Evolutionary conservation across 2,329 filamentous ascomycete species (phyloP).

Genomic region (Phyllosticta ampelicida): DNA sequence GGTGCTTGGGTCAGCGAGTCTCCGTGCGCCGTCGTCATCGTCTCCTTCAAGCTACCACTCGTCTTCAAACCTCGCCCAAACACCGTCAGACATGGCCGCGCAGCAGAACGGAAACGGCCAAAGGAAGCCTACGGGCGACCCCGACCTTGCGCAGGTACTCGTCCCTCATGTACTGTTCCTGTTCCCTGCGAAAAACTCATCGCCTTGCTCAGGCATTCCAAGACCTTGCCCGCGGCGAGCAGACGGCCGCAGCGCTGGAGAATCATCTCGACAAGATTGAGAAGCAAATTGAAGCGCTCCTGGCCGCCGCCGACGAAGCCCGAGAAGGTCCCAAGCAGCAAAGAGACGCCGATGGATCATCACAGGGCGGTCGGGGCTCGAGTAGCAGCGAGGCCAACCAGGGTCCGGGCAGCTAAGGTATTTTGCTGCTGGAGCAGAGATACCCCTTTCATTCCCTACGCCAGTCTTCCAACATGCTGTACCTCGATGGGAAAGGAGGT

Average conservation of each 20-base stretch:
- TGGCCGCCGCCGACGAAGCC: slow-evolving; percentile 35
- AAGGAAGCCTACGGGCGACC: slow-evolving; percentile 17
- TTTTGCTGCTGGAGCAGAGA: not conserved
- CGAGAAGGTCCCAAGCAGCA: not conserved
- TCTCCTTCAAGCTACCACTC: not conserved
- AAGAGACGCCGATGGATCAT: not conserved
- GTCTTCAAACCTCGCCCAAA: not conserved
- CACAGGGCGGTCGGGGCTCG: not conserved
- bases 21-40: slow-evolving; percentile 1
- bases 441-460: not conserved
- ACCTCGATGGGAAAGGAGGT: no score
- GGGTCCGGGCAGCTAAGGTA: not conserved
- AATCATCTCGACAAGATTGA: slow-evolving; percentile 44
- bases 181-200: not conserved
- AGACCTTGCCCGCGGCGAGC: slow-evolving; percentile 44
- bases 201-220: slow-evolving; percentile 34
- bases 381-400: not conserved
- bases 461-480: not conserved
- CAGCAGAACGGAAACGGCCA: slow-evolving; percentile 19
- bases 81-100: slow-evolving; percentile 19
- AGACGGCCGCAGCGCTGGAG: slow-evolving; percentile 44
- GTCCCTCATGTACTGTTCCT: not conserved
- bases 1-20: not conserved
- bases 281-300: slow-evolving; percentile 43
- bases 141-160: slow-evolving; percentile 26